Conservation (phyloP, 148 eudicot genomes). For the Rhododendron henanense region DNA sequence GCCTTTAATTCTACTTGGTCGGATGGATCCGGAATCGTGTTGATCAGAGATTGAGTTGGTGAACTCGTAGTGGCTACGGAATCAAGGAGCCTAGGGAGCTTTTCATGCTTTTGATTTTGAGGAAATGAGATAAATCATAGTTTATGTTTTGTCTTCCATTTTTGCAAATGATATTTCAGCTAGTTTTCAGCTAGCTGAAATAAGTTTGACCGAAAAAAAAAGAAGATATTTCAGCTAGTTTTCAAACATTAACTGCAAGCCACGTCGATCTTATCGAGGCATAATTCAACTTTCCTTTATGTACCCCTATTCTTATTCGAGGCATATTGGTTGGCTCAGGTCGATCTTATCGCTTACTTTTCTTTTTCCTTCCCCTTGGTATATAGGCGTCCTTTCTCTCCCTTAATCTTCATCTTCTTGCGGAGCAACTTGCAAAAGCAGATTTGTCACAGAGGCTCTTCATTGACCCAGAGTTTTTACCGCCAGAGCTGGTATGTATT, state of each 20-base stretch:
- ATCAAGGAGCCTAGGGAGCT: neutral
- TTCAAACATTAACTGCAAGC: neutral
- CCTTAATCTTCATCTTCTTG: constrained; percentile 55
- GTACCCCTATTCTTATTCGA: neutral
- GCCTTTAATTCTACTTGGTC: too few species aligned
- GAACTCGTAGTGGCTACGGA: neutral
- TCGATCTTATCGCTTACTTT: neutral
- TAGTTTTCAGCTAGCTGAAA: neutral
- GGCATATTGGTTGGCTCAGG: neutral
- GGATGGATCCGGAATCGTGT: too few species aligned
- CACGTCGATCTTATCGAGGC: too few species aligned
- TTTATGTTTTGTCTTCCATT: constrained; percentile 16
- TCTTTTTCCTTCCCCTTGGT: neutral
- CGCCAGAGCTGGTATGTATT: constrained; percentile 55
- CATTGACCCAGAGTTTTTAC: constrained; percentile 61
- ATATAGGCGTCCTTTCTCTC: constrained; percentile 67
- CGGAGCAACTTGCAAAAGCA: constrained; percentile 61
- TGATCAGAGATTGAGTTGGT: too few species aligned
- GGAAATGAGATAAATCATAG: neutral
- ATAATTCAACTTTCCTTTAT: neutral
- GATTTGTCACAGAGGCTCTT: constrained; percentile 67
- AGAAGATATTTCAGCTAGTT: constrained; percentile 15
- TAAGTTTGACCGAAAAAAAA: too few species aligned
- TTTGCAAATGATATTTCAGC: constrained; percentile 20
- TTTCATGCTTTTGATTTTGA: neutral